These are phyloP conservation scores for Nothophytophthora sp. DNA, from an alignment of 352 stramenopile genomes.

Conservation along the genomic window DNA sequence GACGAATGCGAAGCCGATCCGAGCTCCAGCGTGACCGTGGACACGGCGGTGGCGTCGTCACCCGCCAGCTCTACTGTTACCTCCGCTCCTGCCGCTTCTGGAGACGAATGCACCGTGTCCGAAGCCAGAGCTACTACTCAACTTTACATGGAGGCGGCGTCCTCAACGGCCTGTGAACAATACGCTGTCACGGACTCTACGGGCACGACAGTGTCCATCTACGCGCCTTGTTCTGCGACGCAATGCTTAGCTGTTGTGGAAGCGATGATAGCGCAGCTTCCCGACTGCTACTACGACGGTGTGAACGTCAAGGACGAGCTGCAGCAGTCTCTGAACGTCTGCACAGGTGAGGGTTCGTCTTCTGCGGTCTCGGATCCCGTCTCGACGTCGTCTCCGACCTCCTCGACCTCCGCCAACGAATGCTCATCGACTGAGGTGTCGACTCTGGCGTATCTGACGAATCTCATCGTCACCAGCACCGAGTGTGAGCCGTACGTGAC, in stretches of 20 bases:
- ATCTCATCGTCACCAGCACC: no score
- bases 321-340: conserved; percentile 14
- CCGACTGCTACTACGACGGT: conserved; percentile 23
- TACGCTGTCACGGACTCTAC: no score
- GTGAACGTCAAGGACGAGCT: conserved; percentile 22
- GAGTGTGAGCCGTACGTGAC: no score
- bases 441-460: no score
- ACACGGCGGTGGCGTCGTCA: conserved; percentile 3
- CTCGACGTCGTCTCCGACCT: no score
- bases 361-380: background rate
- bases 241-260: conserved; percentile 19
- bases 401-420: no score
- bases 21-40: conserved; percentile 1
- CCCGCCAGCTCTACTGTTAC: background rate
- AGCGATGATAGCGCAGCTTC: conserved; percentile 13
- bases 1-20: conserved; percentile 1
- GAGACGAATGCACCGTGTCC: background rate
- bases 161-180: conserved; percentile 8
- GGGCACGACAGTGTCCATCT: conserved; percentile 7
- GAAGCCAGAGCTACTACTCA: conserved; percentile 7
- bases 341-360: background rate
- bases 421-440: no score
- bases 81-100: background rate
- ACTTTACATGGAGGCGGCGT: conserved; percentile 5
- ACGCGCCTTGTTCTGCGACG: conserved; percentile 5